Base-by-base conservation (phyloP, 192 early-diverging fungal species). In the Oehlia diaphana region DNA sequence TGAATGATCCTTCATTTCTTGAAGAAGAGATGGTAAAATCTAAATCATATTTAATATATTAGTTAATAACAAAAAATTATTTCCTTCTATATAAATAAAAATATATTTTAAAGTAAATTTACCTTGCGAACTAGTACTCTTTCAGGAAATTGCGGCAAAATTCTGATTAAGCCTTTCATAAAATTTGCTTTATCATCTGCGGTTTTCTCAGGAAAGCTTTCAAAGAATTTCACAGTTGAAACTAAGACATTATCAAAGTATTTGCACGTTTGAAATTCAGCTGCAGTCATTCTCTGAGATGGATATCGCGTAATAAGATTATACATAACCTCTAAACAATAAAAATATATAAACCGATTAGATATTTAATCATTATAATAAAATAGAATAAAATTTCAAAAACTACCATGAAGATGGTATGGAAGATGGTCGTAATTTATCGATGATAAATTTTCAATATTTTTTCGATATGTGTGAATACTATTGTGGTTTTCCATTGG, bases 191-290 rank as follows among this genome's bases (percentile, higher is more conserved):
- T 95, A 66, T 94, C 90, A 42, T 94, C 93, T 63, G 85, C 81
- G 0, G 93, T 86, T 82, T 96, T 95, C 77, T 94, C 94, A 1
- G 92, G 90, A 79, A 96, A 89, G 19, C 86, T 84, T 74, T 95
- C 95, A 79, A 96, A 87, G 74, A 92, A 96, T 63, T 89, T 87
- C 79, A 96, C 90, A 0, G 94, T 92, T 1, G 92, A 92, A 4
- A 95, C 90, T 2, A 94, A 83, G 16, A 94, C 84, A 67, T 93
- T 92, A 86, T 94, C 92, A 85, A 96, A 96, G 75, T 92, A 94
- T 53, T 86, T 87, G 82, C 87, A 87, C 9, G 79, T 79, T 73
- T 93, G 92, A 81, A 96, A 93, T 62, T 91, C 88, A 0, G 81
- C 66, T 2, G 92, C 85, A 0, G 90, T 86, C 83, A 93, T 82